phyloP scores from a whole-genome alignment of 2,329 filamentous ascomycete species.

The Cordyceps fumosorosea region DNA sequence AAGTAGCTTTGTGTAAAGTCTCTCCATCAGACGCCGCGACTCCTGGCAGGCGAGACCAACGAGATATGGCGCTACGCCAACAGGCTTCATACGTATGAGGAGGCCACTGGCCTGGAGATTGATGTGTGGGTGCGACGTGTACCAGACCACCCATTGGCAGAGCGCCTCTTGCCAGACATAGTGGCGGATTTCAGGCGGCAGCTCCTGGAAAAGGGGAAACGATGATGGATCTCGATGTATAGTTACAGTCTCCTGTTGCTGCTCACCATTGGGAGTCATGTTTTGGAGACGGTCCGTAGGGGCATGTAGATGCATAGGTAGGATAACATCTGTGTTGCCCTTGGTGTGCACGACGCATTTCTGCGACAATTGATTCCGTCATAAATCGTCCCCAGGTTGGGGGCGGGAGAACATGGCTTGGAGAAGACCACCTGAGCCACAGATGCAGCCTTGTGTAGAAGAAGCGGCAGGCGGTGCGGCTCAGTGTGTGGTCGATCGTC shows the following conservation, averaged over 20 bases:
- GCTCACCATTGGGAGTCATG: neutral
- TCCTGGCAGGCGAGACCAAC: constrained; percentile 9
- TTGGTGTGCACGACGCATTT: neutral
- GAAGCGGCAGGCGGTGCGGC: neutral
- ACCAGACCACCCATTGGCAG: constrained; percentile 9
- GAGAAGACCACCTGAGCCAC: neutral
- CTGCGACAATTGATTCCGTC: neutral
- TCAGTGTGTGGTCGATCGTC: no score
- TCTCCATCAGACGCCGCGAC: constrained; percentile 5
- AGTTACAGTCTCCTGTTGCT: neutral
- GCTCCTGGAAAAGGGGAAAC: neutral
- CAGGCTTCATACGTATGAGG: constrained; percentile 4
- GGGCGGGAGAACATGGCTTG: neutral
- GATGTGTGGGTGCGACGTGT: constrained; percentile 7
- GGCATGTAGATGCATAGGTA: neutral
- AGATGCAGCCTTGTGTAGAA: neutral
- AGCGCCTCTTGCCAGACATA: constrained; percentile 8
- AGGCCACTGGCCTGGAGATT: constrained; percentile 10
- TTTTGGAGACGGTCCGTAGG: neutral
- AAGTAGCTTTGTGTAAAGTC: constrained; percentile 1
- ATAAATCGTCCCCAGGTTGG: neutral
- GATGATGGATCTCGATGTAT: neutral
- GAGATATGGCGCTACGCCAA: neutral
- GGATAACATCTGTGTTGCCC: neutral
- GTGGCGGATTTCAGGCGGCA: constrained; percentile 7